A percentile compares a stretch with the other conserved stretches of the same genome.
Evolutionary conservation across 257 asterid genomes (phyloP).

Genomic region (Plantago elongata): DNA sequence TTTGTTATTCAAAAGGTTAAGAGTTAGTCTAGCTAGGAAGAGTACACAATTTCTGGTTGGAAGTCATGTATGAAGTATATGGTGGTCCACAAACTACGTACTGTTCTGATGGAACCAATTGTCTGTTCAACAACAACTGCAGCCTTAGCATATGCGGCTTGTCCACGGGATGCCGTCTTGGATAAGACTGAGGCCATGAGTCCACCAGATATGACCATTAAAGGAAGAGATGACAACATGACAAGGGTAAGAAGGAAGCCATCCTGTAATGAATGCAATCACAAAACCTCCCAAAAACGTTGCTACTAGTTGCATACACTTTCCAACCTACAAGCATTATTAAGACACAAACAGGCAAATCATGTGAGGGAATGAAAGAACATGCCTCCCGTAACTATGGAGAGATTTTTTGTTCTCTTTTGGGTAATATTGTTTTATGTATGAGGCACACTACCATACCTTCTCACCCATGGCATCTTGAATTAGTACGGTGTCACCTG

Average conservation of each 20-base stretch:
- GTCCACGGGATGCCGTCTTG: slow-evolving; percentile 47
- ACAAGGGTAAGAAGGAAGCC: slow-evolving; percentile 75
- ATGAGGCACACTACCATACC: slow-evolving; percentile 27
- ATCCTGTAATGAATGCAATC: slow-evolving; percentile 54
- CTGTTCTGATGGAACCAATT: slow-evolving; percentile 63
- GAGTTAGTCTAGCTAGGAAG: background rate
- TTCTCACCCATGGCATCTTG: slow-evolving; percentile 86
- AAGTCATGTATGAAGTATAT: background rate
- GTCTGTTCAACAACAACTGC: slow-evolving; percentile 59
- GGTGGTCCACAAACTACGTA: slow-evolving; percentile 18
- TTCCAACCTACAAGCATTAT: slow-evolving; percentile 44
- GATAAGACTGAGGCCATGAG: slow-evolving; percentile 36
- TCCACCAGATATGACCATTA: slow-evolving; percentile 45
- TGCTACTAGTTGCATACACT: slow-evolving; percentile 51
- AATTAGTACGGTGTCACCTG: slow-evolving; percentile 69
- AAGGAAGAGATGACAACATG: slow-evolving; percentile 53
- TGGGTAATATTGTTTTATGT: no score
- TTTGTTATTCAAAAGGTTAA: background rate
- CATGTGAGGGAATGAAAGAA: background rate
- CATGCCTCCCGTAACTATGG: no score
- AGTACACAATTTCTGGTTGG: background rate
- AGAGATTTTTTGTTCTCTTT: no score
- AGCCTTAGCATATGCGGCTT: slow-evolving; percentile 58
- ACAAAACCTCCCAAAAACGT: slow-evolving; percentile 62
- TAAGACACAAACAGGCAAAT: background rate